Base-by-base conservation (phyloP, 306 rosid species). In the Lotus japonicus region DNA sequence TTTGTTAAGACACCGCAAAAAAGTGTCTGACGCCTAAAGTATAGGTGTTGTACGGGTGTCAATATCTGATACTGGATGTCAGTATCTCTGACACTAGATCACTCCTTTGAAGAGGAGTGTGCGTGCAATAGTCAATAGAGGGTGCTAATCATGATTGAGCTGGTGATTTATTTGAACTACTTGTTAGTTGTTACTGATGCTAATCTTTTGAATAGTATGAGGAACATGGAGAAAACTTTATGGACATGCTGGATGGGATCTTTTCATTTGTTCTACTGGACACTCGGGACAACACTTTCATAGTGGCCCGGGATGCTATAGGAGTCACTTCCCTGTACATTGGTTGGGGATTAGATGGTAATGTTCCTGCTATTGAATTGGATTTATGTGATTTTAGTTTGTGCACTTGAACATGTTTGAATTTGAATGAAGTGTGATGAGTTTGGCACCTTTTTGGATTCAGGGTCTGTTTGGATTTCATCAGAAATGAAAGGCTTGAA, bases 291-390 rank as follows among this genome's bases (percentile, higher is more conserved):
- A 95, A 87, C 80, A 95, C 91, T 75, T 90, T 88, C 76, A 82
- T 95, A 49, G 97, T 81, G 52, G 99, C 97, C 60, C 84, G 96
- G n/a, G 99, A 95, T 88, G 96, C 99, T 9, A 88, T 90, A 7
- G 97, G 99, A 4, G 89, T 95, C 66, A 95, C 97, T 70, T 83
- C 96, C 66, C 87, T 95, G 49, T 95, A 95, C 68, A 87, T 95
- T 73, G 99, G 99, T 11, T 95, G 99, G 97, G 94, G 97, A 57
- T 87, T 85, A 15, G 96, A 95, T 77, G 97, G 97, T 91, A 88
- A 71, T 18, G n/a, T 61, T 49, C 13, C 55, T 7, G 19, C 16
- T 36, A 69, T 74, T 64, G 23, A 68, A 39, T 36, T 60, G 31
- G 73, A 71, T 44, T 69, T 21, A 42, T 61, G 54, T 1, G 19